phyloP scores from a whole-genome alignment of 2,329 filamentous ascomycete genomes.

The Bipolaris bicolor region DNA sequence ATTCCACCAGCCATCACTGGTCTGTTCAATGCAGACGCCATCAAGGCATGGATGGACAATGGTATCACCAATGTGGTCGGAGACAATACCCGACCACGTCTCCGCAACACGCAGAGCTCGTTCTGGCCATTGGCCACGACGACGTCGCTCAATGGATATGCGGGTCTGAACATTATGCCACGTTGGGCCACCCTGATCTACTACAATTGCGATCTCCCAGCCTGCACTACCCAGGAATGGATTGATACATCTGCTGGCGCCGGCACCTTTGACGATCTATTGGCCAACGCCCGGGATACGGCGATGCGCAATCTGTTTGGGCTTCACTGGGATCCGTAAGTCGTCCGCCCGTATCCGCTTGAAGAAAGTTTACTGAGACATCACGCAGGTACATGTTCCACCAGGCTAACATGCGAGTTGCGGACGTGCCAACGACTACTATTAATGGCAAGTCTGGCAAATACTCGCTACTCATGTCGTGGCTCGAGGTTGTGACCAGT shows the following conservation, averaged over 20 bases:
- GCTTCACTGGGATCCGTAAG: conserved; percentile 59
- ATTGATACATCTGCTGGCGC: conserved; percentile 62
- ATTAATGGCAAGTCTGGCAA: conserved; percentile 57
- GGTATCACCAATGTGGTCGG: conserved; percentile 67
- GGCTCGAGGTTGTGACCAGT: conserved; percentile 61
- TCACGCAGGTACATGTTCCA: conserved; percentile 64
- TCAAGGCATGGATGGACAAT: conserved; percentile 64
- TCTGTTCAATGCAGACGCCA: conserved; percentile 67
- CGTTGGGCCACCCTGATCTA: conserved; percentile 68
- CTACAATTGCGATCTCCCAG: conserved; percentile 66
- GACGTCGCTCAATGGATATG: conserved; percentile 59
- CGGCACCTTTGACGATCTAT: conserved; percentile 61
- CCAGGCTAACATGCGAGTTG: conserved; percentile 64
- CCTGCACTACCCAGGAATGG: conserved; percentile 66
- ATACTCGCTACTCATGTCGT: conserved; percentile 63
- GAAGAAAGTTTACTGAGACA: conserved; percentile 9
- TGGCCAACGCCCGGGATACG: conserved; percentile 58
- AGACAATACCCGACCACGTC: conserved; percentile 64
- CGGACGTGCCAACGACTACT: conserved; percentile 55
- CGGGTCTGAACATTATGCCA: conserved; percentile 63
- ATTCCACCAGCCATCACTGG: conserved; percentile 70
- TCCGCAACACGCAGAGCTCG: conserved; percentile 59
- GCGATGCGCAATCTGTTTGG: conserved; percentile 64
- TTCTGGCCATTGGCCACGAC: conserved; percentile 64
- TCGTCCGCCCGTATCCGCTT: neutral